Conservation (phyloP, 805 yeast genomes). For the Jamesozyma piceae region DNA sequence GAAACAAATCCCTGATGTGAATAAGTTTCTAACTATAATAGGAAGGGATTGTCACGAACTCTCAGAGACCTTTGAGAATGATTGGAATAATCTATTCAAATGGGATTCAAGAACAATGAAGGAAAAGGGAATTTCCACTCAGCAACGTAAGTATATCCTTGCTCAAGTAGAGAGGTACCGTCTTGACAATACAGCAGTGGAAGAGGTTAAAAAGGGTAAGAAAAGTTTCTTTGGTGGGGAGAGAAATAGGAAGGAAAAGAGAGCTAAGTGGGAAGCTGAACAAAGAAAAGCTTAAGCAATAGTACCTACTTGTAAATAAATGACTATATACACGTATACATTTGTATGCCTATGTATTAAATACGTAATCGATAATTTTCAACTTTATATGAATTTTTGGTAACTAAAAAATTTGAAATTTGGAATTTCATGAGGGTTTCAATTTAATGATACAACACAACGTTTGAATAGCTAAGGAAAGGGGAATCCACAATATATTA, state of each 20-base stretch:
- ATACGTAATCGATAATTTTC: too few relatives aligned
- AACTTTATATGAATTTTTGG: not conserved
- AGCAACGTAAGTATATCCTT: slow-evolving; percentile 63
- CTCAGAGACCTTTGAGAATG: slow-evolving; percentile 57
- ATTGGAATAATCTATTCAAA: slow-evolving; percentile 58
- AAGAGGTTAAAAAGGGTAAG: slow-evolving; percentile 55
- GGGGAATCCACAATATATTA: too few relatives aligned
- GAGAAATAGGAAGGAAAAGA: slow-evolving; percentile 58
- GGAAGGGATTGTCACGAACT: slow-evolving; percentile 70
- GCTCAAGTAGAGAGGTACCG: slow-evolving; percentile 62
- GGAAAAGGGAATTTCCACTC: slow-evolving; percentile 65
- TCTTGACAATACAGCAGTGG: slow-evolving; percentile 41
- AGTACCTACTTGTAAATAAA: not conserved
- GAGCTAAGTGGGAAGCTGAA: slow-evolving; percentile 51
- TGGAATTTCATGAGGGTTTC: too few relatives aligned
- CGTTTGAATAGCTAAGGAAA: too few relatives aligned
- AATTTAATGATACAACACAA: too few relatives aligned
- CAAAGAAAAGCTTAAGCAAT: slow-evolving; percentile 20
- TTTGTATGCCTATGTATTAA: not conserved
- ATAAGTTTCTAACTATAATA: slow-evolving; percentile 62
- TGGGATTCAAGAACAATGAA: slow-evolving; percentile 51
- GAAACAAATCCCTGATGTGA: slow-evolving; percentile 52
- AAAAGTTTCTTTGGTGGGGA: slow-evolving; percentile 79
- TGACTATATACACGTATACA: not conserved
- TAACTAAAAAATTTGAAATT: too few relatives aligned